Evolutionary conservation across 1,284 basidiomycete species (phyloP), one percentile per base, ranked within the genome.

Genomic region (Singerocomus rubriflavus): DNA sequence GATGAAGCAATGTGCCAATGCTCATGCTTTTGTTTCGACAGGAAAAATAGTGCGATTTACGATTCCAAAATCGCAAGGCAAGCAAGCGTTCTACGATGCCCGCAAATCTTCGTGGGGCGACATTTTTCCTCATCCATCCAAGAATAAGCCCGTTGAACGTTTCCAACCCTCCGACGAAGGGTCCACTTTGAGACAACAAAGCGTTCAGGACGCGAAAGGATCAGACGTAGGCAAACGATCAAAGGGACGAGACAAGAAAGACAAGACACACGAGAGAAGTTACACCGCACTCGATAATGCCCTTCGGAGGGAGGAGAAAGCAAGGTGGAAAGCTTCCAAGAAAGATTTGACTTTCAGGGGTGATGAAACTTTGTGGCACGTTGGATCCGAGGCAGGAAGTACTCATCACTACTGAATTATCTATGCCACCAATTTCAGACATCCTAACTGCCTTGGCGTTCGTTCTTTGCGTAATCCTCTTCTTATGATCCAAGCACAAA

Each of bases 41-140:
- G 93, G 90, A 30, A 84, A 91, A 68, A 88, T 98, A 50, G 86
- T 94, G 78, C 86, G 96, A 5, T 76, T 96, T 67, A 97, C 89
- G 2, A 85, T 97, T 38, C 87, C 95, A 2, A 92, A 85, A 62
- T 94, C 93, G 1, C 91, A 94, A 69, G 95, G 95, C 8, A 95
- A 93, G 67, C 95, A 98, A 65, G 80, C 84, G 0, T 99, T 87
- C 66, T 94, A 98, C 63, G 97, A 99, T 66, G 94, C 95, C 1
- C 84, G 96, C 40, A 98, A 98, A 71, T 83, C 89, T 0, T 74
- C 71, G 17, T 98, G 95, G 93, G 97, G 97, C 11, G 97, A 99
- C 67, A 76, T 93, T 11, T 98, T 97, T 71, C 96, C 97, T 5
- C 94, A 98, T 67, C 71, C 75, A 16, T 79, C 89, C 4, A 91